A percentile compares a stretch with the other conserved stretches of the same genome.
phyloP scores from a whole-genome alignment of 371 early-diverging fungal genomes.

The Dinochytrium kinnereticum region DNA sequence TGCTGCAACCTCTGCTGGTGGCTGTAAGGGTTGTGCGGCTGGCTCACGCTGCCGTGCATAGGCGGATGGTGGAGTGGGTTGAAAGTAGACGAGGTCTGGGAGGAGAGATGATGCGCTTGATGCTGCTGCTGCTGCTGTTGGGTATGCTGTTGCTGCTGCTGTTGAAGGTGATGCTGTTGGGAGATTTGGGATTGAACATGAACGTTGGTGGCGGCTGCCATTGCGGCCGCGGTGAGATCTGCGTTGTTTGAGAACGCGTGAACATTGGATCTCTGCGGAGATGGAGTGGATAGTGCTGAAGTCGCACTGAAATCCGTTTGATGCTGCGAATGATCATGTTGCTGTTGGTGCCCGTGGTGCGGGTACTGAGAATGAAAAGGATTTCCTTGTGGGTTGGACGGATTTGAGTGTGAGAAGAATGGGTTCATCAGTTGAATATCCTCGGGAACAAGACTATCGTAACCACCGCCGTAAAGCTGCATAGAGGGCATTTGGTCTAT shows the following conservation, averaged over 20 bases:
- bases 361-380: not conserved
- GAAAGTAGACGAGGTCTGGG: not conserved
- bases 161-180: not conserved
- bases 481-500: not conserved
- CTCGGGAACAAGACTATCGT: not conserved
- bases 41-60: too few relatives aligned
- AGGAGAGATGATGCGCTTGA: not conserved
- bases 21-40: not conserved
- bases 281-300: too few relatives aligned
- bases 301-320: not conserved
- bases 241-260: not conserved
- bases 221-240: not conserved
- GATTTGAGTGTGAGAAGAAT: slow-evolving; percentile 3
- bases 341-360: not conserved
- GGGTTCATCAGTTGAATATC: slow-evolving; percentile 8
- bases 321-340: not conserved
- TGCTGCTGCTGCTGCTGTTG: not conserved
- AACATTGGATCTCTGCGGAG: not conserved
- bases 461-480: slow-evolving; percentile 2
- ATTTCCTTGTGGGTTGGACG: not conserved
- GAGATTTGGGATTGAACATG: too few relatives aligned
- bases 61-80: not conserved
- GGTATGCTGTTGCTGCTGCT: not conserved
- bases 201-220: not conserved
- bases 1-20: slow-evolving; percentile 1